phyloP scores from a whole-genome alignment of 108 stramenopile species.

The Skeletonema potamos region DNA sequence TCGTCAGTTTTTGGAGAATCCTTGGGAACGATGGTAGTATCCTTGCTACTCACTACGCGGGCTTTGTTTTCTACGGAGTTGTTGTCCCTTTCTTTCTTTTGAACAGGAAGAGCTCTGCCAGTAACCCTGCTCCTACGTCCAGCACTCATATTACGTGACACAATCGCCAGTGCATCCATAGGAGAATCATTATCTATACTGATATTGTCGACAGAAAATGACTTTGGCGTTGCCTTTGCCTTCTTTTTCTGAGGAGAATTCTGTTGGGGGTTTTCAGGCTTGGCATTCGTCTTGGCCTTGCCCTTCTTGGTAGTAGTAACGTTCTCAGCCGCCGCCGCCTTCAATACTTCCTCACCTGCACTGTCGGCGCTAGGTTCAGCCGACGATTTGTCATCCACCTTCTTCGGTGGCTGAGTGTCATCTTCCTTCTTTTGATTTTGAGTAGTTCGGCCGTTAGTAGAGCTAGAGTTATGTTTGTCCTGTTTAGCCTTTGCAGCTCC shows the following conservation, averaged over 20 bases:
- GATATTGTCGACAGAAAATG: neutral
- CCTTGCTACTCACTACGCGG: neutral
- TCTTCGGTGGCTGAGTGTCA: neutral
- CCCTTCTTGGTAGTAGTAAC: neutral
- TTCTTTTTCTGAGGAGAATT: slow-evolving; percentile 1
- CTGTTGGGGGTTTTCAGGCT: neutral
- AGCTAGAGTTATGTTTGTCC: neutral
- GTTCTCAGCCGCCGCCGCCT: neutral
- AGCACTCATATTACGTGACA: slow-evolving; percentile 5
- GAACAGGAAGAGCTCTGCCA: neutral
- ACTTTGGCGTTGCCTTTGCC: neutral
- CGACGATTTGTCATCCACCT: neutral
- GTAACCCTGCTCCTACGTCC: neutral
- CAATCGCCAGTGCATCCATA: slow-evolving; percentile 9
- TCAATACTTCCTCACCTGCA: neutral
- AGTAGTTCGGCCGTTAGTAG: too few relatives aligned
- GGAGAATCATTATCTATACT: slow-evolving; percentile 17
- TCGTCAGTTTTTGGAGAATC: neutral
- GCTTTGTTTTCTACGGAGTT: neutral
- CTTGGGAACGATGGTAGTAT: neutral
- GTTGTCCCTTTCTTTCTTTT: neutral
- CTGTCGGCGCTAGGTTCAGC: neutral
- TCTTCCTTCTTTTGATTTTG: neutral
- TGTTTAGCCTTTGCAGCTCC: neutral
- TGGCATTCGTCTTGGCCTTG: neutral